Evolutionary conservation across 2,329 filamentous ascomycete species (phyloP).

Genomic region (Capronia coronata): DNA sequence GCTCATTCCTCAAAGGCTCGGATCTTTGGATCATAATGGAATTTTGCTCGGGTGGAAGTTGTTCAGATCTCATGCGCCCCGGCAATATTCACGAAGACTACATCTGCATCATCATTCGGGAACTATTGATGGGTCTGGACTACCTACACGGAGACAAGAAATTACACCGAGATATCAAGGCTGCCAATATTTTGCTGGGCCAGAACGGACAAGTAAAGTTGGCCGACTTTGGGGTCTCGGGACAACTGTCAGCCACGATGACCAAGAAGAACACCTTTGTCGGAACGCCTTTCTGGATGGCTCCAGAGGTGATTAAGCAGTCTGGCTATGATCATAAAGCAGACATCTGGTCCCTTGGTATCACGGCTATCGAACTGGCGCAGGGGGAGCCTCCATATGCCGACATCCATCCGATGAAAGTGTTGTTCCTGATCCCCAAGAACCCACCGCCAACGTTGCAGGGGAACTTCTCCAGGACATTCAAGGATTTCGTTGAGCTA

Average conservation of each 20-base stretch:
- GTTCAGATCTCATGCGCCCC: constrained; percentile 90
- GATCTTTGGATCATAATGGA: constrained; percentile 99
- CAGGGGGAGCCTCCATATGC: constrained; percentile 90
- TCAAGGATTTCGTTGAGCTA: constrained; percentile 76
- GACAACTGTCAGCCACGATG: constrained; percentile 94
- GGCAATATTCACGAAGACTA: constrained; percentile 89
- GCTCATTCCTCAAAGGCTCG: constrained; percentile 90
- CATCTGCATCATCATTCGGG: constrained; percentile 89
- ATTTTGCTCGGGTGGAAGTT: constrained; percentile 94
- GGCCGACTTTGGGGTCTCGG: constrained; percentile 94
- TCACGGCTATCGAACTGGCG: constrained; percentile 86
- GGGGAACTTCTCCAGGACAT: constrained; percentile 72
- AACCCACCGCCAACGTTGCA: constrained; percentile 78
- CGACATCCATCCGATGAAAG: constrained; percentile 98
- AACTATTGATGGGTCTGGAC: constrained; percentile 81
- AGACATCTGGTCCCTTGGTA: constrained; percentile 94
- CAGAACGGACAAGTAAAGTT: constrained; percentile 93
- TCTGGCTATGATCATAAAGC: constrained; percentile 97
- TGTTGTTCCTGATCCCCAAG: constrained; percentile 91
- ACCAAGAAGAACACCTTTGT: constrained; percentile 99
- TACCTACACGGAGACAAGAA: constrained; percentile 96
- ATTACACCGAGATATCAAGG: constrained; percentile 93
- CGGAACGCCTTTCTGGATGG: constrained; percentile 99
- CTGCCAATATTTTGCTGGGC: constrained; percentile 84
- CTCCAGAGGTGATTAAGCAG: constrained; percentile 96